Percentiles rank a stretch among this genome's conserved stretches.
Evolutionary conservation across 768 basidiomycete species (phyloP).

Genomic region (Amanita inopinata): DNA sequence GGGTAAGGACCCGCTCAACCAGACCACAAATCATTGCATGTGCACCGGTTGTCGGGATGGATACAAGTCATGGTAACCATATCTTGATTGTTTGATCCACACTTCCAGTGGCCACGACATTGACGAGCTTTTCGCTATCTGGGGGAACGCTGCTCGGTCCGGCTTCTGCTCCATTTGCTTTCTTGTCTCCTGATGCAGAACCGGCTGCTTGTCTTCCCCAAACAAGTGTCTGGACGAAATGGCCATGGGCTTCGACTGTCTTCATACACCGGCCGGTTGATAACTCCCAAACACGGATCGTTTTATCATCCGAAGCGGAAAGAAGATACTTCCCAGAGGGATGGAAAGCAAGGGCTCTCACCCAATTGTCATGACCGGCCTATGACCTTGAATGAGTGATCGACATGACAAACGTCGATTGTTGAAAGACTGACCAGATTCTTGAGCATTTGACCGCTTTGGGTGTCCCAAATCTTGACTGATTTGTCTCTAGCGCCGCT

Average conservation of each 20-base stretch:
- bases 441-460: constrained; percentile 71
- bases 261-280: constrained; percentile 78
- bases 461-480: constrained; percentile 85
- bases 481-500: constrained; percentile 88
- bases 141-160: constrained; percentile 16
- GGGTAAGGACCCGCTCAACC: not conserved
- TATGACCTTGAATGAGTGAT: constrained; percentile 18
- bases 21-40: not conserved
- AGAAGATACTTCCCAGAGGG: constrained; percentile 83
- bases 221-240: constrained; percentile 72
- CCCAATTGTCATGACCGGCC: constrained; percentile 86
- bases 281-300: constrained; percentile 85
- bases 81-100: constrained; percentile 61
- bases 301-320: constrained; percentile 91
- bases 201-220: constrained; percentile 62
- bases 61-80: constrained; percentile 42
- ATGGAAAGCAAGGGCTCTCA: constrained; percentile 82
- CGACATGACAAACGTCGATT: not conserved
- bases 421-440: constrained; percentile 46
- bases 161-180: constrained; percentile 20
- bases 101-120: constrained; percentile 61
- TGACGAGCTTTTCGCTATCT: constrained; percentile 51
- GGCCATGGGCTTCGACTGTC: constrained; percentile 79
- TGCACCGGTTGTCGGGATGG: not conserved
- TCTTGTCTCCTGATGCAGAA: constrained; percentile 24